A percentile compares a stretch with the other conserved stretches of the same genome.
Conservation (phyloP, 805 yeast genomes). For the Saccharomyces eubayanus region DNA sequence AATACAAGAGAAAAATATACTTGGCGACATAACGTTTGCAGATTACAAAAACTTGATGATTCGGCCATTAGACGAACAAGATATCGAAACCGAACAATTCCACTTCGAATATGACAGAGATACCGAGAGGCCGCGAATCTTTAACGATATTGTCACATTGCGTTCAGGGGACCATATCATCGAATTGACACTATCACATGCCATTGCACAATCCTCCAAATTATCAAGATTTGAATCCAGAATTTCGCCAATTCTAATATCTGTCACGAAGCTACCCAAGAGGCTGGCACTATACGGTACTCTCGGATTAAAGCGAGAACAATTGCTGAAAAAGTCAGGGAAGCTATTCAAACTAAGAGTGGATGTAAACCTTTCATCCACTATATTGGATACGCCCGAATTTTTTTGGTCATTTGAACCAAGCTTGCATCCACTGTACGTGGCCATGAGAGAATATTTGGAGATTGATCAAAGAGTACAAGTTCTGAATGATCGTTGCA, state of each 20-base stretch:
- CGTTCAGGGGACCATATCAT: conserved; percentile 88
- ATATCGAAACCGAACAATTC: conserved; percentile 80
- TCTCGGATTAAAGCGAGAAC: conserved; percentile 75
- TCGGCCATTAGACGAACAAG: conserved; percentile 75
- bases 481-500: conserved; percentile 87
- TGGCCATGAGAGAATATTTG: conserved; percentile 81
- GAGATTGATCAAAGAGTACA: conserved; percentile 94
- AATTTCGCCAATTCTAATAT: conserved; percentile 73
- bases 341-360: conserved; percentile 81
- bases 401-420: conserved; percentile 96
- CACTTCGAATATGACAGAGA: conserved; percentile 45
- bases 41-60: conserved; percentile 47
- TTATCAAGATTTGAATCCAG: conserved; percentile 84
- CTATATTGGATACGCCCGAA: conserved; percentile 89
- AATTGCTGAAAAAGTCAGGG: conserved; percentile 81
- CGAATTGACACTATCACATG: conserved; percentile 88
- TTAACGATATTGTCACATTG: conserved; percentile 88
- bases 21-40: conserved; percentile 73
- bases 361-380: conserved; percentile 86
- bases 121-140: conserved; percentile 63
- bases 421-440: conserved; percentile 83
- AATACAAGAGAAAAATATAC: conserved; percentile 81
- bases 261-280: conserved; percentile 84
- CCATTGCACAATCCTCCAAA: conserved; percentile 93
- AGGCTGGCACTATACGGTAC: conserved; percentile 84